Evolutionary conservation across 208 protist genomes (phyloP).

Genomic region (Spongospora subterranea): DNA sequence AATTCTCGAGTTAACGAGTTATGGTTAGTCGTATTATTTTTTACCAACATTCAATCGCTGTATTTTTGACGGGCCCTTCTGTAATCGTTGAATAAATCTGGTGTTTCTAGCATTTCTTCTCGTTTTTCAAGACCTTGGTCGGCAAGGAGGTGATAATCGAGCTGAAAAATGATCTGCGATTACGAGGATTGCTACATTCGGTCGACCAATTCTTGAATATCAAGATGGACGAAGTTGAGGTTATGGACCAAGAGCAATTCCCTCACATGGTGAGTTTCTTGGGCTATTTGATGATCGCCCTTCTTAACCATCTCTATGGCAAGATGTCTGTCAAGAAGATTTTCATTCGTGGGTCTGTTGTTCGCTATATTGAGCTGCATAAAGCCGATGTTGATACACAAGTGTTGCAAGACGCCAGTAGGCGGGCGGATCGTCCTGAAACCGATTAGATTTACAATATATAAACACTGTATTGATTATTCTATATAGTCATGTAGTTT

Average conservation of each 20-base stretch:
- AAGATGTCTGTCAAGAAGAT: constrained; percentile 84
- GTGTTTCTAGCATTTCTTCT: constrained; percentile 78
- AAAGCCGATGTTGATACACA: constrained; percentile 81
- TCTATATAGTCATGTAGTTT: too few species aligned
- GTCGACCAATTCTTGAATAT: constrained; percentile 90
- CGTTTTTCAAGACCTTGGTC: constrained; percentile 87
- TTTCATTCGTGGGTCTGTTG: constrained; percentile 86
- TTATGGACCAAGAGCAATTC: constrained; percentile 80
- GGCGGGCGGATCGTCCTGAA: constrained; percentile 67
- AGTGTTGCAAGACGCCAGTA: constrained; percentile 82
- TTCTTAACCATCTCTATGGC: background rate
- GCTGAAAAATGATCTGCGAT: constrained; percentile 83
- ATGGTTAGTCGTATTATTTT: too few species aligned
- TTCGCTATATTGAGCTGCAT: constrained; percentile 84
- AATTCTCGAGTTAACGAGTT: too few species aligned
- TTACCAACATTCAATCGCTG: too few species aligned
- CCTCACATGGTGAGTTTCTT: constrained; percentile 81
- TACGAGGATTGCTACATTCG: constrained; percentile 80
- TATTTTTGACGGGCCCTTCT: too few species aligned
- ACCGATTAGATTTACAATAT: too few species aligned
- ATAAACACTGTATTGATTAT: too few species aligned
- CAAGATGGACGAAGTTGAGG: constrained; percentile 81
- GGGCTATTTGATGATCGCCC: background rate
- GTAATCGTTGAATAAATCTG: background rate
- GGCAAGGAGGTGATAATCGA: constrained; percentile 83